Evolutionary conservation across 768 basidiomycete genomes (phyloP), one percentile per base, ranked within the genome.

Genomic region (Mycena indigotica): DNA sequence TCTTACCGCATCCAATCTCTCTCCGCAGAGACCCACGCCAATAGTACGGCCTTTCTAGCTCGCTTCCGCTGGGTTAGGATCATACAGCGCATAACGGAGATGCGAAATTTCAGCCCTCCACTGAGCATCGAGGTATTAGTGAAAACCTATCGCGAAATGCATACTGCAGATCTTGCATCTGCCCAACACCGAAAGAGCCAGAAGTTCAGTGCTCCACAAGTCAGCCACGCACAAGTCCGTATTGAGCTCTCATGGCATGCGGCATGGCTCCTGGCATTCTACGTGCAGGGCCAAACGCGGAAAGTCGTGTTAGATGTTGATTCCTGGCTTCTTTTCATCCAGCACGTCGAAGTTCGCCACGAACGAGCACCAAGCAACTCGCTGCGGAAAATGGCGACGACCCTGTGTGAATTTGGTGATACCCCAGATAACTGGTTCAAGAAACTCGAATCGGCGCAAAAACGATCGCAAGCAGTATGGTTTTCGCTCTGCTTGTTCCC

Each of bases 211-310:
- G 75, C 78, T 15, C 80, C 83, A 24, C 77, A 71, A 54, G 68
- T 87, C 25, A 75, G 84, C 44, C 73, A 55, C 26, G 78, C 83
- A 29, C 82, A 86, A 65, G 67, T 87, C n/a, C 66, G 73, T 30
- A 74, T 76, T 12, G 57, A 76, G 1, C 80, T 87, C 57, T 85
- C 84, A 12, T 72, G 77, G 10, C 84, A 88, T 8, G 77, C 79
- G 0, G 80, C 79, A 30, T 89, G 86, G 87, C 62, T 89, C 6
- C 66, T 85, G 32, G 77, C 81, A 12, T 76, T 85, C 50, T 81
- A 80, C 57, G 65, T 77, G 29, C 56, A 53, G 32, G 63, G 67
- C 24, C n/a, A n/a, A n/a, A 53, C 60, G 17, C 52, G 63, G 3
- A 53, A 60, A 17, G 68, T 66, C 40, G 54, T 78, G 19, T 53